phyloP scores from a whole-genome alignment of 352 stramenopile species.

The Phytophthora pseudosyringae region DNA sequence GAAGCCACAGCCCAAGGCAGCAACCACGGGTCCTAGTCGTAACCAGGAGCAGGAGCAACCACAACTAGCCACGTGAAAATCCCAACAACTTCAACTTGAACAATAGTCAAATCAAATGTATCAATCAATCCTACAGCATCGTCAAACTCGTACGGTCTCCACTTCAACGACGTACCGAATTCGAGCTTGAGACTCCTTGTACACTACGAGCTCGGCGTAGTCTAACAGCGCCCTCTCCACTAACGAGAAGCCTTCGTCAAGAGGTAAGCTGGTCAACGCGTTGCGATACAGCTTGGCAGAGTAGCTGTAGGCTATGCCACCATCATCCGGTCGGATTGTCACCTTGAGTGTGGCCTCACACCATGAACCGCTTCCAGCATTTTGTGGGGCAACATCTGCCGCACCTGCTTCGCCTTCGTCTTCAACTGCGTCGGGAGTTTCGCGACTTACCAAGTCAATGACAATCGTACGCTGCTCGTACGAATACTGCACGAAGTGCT shows the following conservation, averaged over 20 bases:
- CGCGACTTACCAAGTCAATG: slow-evolving; percentile 53
- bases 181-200: slow-evolving; percentile 71
- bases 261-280: slow-evolving; percentile 23
- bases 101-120: slow-evolving; percentile 14
- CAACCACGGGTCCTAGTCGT: slow-evolving; percentile 1
- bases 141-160: slow-evolving; percentile 32
- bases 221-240: slow-evolving; percentile 27
- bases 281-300: slow-evolving; percentile 65
- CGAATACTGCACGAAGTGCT: slow-evolving; percentile 41
- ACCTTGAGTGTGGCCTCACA: slow-evolving; percentile 40
- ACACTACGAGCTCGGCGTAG: slow-evolving; percentile 79
- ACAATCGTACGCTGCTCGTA: slow-evolving; percentile 37
- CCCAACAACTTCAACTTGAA: slow-evolving; percentile 15
- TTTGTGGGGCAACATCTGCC: background rate
- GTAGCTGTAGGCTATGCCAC: slow-evolving; percentile 37
- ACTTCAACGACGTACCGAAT: slow-evolving; percentile 86
- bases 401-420: slow-evolving; percentile 9
- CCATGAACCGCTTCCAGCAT: slow-evolving; percentile 23
- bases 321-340: slow-evolving; percentile 24
- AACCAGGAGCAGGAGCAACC: slow-evolving; percentile 35
- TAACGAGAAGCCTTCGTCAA: slow-evolving; percentile 25
- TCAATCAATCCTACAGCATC: background rate
- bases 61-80: slow-evolving; percentile 17
- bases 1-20: slow-evolving; percentile 16
- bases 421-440: slow-evolving; percentile 1